Base-by-base conservation (phyloP, 2,329 filamentous ascomycete species). In the Pseudogymnoascus sp. region DNA sequence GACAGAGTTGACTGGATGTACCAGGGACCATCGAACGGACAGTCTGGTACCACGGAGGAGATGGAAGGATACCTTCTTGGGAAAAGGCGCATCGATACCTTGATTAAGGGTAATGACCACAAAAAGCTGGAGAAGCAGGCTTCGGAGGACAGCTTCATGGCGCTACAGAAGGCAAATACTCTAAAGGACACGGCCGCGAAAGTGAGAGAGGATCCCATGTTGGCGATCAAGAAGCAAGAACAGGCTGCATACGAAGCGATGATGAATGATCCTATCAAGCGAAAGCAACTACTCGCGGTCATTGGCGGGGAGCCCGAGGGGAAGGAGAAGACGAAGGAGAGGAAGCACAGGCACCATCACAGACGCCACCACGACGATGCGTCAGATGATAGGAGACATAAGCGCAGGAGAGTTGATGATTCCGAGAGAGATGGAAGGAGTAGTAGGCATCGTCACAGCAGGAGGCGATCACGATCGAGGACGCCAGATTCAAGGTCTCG, bases 1-100 rank as follows among this genome's bases (percentile, higher is more conserved):
- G 88, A 93, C 70, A 86, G 92, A 37, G 93, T 99, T 26, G 95
- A 97, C 71, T 99, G 95, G 91, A 97, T 99, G 91, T 99, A 99
- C 76, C 86, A 89, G 70, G 93, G 93, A 1, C 92, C 95, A 6
- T 89, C 88, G 60, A 82, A 81, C 63, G 90, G 91, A 37, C 87
- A 90, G 71, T 80, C 81, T n/a, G 89, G 88, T 31, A 90, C 85
- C 40, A 85, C 83, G 4, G 93, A 97, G 74, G 95, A 97, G 76
- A 92, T 91, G 78, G 95, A 99, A 73, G 91, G 90, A 3, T 99
- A 96, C 74, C 77, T 99, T 1, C 81, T 99, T 13, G 95, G 95
- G 61, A 97, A 97, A 80, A 83, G 95, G 64, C 84, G 93, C 64
- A 93, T 99, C 73, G 93, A 97, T 78, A 86, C 87, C 11, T 81